Base-by-base conservation (phyloP, 2,329 filamentous ascomycete genomes). In the Dothideomycetidae sp. region DNA sequence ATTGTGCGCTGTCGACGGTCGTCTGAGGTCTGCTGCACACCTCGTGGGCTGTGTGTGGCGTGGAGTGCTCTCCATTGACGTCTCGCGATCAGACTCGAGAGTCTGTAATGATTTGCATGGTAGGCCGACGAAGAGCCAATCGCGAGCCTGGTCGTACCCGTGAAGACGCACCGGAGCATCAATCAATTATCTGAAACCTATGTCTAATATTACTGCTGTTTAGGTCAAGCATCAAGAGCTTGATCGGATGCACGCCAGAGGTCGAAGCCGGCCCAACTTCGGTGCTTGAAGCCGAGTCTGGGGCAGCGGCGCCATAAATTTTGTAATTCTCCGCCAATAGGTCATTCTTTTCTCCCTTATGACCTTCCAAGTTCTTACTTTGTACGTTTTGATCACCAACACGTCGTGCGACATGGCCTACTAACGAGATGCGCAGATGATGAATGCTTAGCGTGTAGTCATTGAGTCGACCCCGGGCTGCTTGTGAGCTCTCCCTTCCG, bases 311-410 rank as follows among this genome's bases (percentile, higher is more conserved):
- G n/a, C 9, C 16, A 38, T 38, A 42, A 35, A 38, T 34, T 32
- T 14, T 28, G 14, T 16, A 18, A 17, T 13, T 31, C 12, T 15
- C 11, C 29, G 19, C 10, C 23, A n/a, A n/a, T n/a, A 31, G 14
- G 30, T 49, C 47, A 51, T 51, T 51, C 54, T 54, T 37, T 31
- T n/a, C 70, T 57, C 58, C 54, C 62, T 76, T 71, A 79, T 76
- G 72, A 88, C 86, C 84, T 93, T 94, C 86, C 85, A 84, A 82
- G 86, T 94, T 92, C 93, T 92, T 80, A 77, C 78, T 74, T 83
- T 68, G 86, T 94, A 70, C 73, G 85, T 75, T 43, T 35, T 16
- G 11, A 11, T 43, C 10, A 12, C 11, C 18, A 16, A 15, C 9
- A 11, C 10, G 1, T 32, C 5, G 23, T n/a, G 19, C n/a, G 3